Conservation (phyloP, 768 basidiomycete genomes). For the Plicaturopsis crispa region DNA sequence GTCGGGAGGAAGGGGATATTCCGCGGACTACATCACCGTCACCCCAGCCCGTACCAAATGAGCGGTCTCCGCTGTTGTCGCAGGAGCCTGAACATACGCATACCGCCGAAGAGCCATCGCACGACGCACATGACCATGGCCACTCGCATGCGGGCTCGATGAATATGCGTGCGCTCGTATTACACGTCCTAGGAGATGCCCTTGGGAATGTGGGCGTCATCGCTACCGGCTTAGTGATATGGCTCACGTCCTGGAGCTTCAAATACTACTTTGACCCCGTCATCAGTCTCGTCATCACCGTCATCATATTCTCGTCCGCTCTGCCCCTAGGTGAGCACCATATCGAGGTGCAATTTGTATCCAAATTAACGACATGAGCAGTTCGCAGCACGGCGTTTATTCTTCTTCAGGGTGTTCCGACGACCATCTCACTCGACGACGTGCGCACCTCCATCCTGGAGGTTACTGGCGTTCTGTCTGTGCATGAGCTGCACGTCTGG, state of each 20-base stretch:
- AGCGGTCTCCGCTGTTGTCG: background rate
- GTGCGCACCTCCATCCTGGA: conserved; percentile 74
- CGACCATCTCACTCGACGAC: conserved; percentile 83
- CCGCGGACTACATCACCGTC: too few species aligned
- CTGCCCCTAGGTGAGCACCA: conserved; percentile 70
- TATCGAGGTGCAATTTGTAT: conserved; percentile 4
- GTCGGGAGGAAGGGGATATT: background rate
- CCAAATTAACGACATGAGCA: conserved; percentile 18
- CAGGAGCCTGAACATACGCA: conserved; percentile 3
- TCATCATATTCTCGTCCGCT: conserved; percentile 95
- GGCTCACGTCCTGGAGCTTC: conserved; percentile 78
- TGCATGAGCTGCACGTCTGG: conserved; percentile 98
- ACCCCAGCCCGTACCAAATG: background rate
- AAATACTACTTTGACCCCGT: conserved; percentile 91
- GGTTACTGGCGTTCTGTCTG: conserved; percentile 71
- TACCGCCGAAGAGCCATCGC: conserved; percentile 12
- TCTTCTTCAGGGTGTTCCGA: conserved; percentile 88
- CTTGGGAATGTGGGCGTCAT: conserved; percentile 98
- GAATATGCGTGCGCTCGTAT: conserved; percentile 96
- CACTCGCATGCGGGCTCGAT: conserved; percentile 65
- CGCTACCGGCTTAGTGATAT: conserved; percentile 89
- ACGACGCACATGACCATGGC: conserved; percentile 17
- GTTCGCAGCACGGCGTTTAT: conserved; percentile 92
- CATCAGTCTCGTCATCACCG: conserved; percentile 89
- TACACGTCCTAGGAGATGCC: conserved; percentile 96